Evolutionary conservation across 2,329 filamentous ascomycete genomes (phyloP), one percentile per base, ranked within the genome.

Genomic region (Penicillium sp.): DNA sequence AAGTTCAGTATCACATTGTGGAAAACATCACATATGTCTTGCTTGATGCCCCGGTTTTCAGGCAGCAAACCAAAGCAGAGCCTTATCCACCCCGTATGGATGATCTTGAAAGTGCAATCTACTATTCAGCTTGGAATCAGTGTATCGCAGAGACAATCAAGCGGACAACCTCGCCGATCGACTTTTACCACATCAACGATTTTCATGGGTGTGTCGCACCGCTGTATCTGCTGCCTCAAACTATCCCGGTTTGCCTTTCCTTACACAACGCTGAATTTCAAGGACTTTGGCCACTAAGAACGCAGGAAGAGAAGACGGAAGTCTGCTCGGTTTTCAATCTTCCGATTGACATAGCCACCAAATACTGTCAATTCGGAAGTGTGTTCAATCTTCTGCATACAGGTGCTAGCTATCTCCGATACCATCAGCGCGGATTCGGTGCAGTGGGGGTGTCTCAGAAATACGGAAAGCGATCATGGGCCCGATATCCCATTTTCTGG

Each of bases 81-180:
- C 85, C 85, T 0, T 88, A 88, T 63, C 85, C 86, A n/a, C 76
- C 84, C 40, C 81, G 85, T 31, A 89, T 89, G 86, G 86, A 89
- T 66, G 85, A 89, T 66, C 76, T 88, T 51, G 84, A 86, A 58
- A 85, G 81, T 59, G 86, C 86, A 14, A 83, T 89, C 47, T 86
- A 87, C 70, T 88, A 88, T 67, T 87, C 84, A 2, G 85, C 84
- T 3, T 89, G 86, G 86, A 89, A 89, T 60, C 83, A 85, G 68
- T 89, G 86, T 67, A 87, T 89, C 62, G 84, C 85, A 7, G 79
- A 85, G 61, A 75, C 84, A 1, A 81, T 87, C 61, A 79, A 80
- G 53, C 81, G 86, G n/a, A 89, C 88, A 67, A 79, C 82, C 0
- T 22, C 18, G n/a, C n/a, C n/a, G 12, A 75, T 85, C 55, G 83